Conservation (phyloP, 768 basidiomycete species). For the Pleurotus djamor region DNA sequence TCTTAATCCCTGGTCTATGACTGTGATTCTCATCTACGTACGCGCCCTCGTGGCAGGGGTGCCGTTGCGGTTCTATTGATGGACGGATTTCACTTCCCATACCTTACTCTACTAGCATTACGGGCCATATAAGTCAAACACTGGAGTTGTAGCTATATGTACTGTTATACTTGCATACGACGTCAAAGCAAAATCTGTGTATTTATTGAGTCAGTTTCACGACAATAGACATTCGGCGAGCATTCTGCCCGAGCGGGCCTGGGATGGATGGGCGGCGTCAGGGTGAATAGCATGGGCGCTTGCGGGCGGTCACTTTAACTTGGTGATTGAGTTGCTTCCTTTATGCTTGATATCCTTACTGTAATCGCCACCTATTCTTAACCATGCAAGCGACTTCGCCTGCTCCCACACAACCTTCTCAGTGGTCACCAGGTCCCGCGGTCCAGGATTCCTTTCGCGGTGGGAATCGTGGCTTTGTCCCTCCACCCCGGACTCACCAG, state of each 20-base stretch:
- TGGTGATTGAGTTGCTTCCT: neutral
- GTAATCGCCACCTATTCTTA: neutral
- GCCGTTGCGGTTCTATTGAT: neutral
- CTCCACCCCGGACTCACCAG: slow-evolving; percentile 27
- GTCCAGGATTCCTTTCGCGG: slow-evolving; percentile 5
- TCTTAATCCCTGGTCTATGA: neutral
- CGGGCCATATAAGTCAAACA: neutral
- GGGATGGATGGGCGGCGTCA: no score
- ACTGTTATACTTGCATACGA: no score
- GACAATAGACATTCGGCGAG: no score
- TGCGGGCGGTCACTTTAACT: neutral
- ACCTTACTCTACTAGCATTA: neutral
- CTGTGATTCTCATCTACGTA: neutral
- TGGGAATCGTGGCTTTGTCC: slow-evolving; percentile 21
- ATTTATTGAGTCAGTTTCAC: no score
- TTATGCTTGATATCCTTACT: slow-evolving; percentile 2
- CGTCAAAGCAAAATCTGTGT: no score
- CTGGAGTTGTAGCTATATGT: no score
- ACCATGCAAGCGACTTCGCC: slow-evolving; percentile 1
- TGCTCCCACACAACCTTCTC: slow-evolving; percentile 6
- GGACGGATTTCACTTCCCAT: neutral
- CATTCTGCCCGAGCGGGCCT: no score
- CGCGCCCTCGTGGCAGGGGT: no score
- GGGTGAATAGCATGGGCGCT: no score
- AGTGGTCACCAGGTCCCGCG: slow-evolving; percentile 5